These are phyloP conservation scores for Ceratocystis variospora DNA, from an alignment of 2,329 filamentous ascomycete species.

Conservation along the genomic window DNA sequence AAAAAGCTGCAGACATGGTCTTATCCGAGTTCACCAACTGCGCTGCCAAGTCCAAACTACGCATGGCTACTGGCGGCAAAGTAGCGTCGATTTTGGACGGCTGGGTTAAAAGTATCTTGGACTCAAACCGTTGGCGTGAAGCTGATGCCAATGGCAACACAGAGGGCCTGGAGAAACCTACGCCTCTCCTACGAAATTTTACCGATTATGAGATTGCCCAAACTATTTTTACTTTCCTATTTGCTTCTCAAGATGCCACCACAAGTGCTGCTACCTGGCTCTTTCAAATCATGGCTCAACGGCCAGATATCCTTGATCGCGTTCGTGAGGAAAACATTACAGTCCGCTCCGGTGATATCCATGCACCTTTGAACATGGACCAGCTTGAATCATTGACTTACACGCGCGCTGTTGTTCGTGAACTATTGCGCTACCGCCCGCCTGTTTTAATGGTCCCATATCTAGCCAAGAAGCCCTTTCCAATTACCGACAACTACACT, in stretches of 20 bases:
- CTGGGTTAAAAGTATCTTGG: constrained; percentile 80
- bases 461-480: constrained; percentile 86
- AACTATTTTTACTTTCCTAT: constrained; percentile 91
- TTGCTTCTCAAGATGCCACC: constrained; percentile 94
- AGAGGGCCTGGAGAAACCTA: constrained; percentile 64
- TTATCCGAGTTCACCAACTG: constrained; percentile 81
- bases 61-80: constrained; percentile 78
- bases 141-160: constrained; percentile 58
- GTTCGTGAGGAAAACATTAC: constrained; percentile 81
- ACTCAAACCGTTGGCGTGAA: constrained; percentile 69
- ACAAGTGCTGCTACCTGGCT: constrained; percentile 88
- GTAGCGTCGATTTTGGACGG: constrained; percentile 88
- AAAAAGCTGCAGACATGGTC: constrained; percentile 88
- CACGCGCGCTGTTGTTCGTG: constrained; percentile 81
- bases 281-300: constrained; percentile 86
- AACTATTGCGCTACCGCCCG: constrained; percentile 83
- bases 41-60: constrained; percentile 81
- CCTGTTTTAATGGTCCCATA: constrained; percentile 97
- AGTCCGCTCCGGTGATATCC: constrained; percentile 58
- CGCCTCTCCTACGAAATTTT: constrained; percentile 71
- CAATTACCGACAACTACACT: constrained; percentile 76
- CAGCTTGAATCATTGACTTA: constrained; percentile 79
- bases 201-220: constrained; percentile 82
- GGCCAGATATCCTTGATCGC: constrained; percentile 80
- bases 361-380: constrained; percentile 62